Evolutionary conservation across 2,329 filamentous ascomycete species (phyloP).

Genomic region (Teratosphaeria epicoccoides): DNA sequence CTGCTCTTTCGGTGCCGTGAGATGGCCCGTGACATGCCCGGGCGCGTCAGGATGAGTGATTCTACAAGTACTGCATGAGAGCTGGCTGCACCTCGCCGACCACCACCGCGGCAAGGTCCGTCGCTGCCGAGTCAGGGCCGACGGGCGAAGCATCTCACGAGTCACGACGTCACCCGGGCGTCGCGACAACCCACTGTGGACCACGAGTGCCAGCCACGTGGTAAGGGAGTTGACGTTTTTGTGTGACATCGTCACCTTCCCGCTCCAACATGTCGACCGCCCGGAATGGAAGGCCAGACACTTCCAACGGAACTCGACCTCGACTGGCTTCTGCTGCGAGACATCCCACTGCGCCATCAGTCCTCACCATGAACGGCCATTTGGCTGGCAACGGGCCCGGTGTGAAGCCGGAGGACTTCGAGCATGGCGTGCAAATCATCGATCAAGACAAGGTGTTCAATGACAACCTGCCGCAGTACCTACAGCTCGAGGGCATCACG

Average conservation of each 20-base stretch:
- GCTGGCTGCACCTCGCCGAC: too few relatives aligned
- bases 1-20: too few relatives aligned
- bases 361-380: slow-evolving; percentile 61
- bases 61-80: too few relatives aligned
- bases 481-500: slow-evolving; percentile 67
- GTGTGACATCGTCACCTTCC: not conserved
- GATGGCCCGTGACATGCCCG: not conserved
- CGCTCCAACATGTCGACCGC: not conserved
- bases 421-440: slow-evolving; percentile 93
- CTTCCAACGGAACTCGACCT: not conserved
- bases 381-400: slow-evolving; percentile 62
- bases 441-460: slow-evolving; percentile 96
- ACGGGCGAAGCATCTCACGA: not conserved
- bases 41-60: not conserved
- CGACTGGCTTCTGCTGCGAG: slow-evolving; percentile 5
- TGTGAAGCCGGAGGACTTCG: slow-evolving; percentile 58
- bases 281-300: not conserved
- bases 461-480: slow-evolving; percentile 71
- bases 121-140: not conserved
- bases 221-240: not conserved
- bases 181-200: not conserved
- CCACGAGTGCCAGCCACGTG: not conserved
- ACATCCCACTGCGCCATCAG: slow-evolving; percentile 24
- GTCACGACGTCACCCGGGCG: not conserved
- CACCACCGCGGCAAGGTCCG: not conserved